phyloP scores from a whole-genome alignment of 2,329 filamentous ascomycete species.

The Xylariaceae sp. region DNA sequence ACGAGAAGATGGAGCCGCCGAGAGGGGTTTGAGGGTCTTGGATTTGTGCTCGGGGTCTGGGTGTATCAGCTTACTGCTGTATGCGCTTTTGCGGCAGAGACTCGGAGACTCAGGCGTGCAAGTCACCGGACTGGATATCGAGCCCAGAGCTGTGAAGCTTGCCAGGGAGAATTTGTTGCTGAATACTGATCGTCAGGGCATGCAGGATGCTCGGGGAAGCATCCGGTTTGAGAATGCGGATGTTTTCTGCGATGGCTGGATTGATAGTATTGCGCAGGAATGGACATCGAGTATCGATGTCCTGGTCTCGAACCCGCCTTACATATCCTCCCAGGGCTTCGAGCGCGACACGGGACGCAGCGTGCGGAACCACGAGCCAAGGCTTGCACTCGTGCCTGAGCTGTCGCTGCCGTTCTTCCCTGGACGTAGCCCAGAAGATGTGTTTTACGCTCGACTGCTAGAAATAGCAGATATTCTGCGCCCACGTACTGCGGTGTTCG shows the following conservation, averaged over 20 bases:
- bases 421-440: constrained; percentile 32
- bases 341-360: constrained; percentile 61
- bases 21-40: constrained; percentile 53
- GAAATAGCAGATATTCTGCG: constrained; percentile 44
- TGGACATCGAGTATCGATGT: constrained; percentile 51
- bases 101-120: not conserved
- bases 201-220: constrained; percentile 16
- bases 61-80: constrained; percentile 78
- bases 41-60: constrained; percentile 91
- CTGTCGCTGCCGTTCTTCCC: not conserved
- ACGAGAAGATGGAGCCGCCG: constrained; percentile 5
- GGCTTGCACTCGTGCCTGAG: constrained; percentile 65
- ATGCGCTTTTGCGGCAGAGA: constrained; percentile 51
- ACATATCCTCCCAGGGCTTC: constrained; percentile 68
- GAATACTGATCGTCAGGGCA: constrained; percentile 34
- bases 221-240: constrained; percentile 45
- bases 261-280: not conserved
- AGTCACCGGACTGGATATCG: constrained; percentile 65
- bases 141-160: constrained; percentile 58
- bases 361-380: constrained; percentile 79
- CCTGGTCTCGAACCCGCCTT: constrained; percentile 85
- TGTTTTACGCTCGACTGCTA: constrained; percentile 67
- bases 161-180: constrained; percentile 58
- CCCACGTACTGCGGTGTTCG: constrained; percentile 59
- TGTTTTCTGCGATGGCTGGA: constrained; percentile 33